Evolutionary conservation across 345 rosid species (phyloP).

Genomic region (Dipteronia sinensis): DNA sequence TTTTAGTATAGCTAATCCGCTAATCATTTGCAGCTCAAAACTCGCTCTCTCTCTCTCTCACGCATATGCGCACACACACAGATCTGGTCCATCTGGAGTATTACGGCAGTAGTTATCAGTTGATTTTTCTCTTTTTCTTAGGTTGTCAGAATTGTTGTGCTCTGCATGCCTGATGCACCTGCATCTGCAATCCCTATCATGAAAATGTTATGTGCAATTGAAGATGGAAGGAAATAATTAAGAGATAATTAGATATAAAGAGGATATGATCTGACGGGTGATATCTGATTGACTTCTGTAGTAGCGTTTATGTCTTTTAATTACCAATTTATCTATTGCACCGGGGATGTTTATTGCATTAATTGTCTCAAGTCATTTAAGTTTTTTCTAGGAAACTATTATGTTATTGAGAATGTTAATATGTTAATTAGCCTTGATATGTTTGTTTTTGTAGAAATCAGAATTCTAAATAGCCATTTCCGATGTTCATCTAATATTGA

Average conservation of each 20-base stretch:
- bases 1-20: background rate
- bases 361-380: background rate
- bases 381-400: background rate
- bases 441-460: slow-evolving; percentile 1
- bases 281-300: background rate
- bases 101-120: background rate
- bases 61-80: background rate
- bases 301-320: background rate
- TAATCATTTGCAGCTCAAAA: background rate
- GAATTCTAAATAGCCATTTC: background rate
- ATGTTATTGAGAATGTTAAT: background rate
- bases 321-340: background rate
- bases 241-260: background rate
- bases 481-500: slow-evolving; percentile 4
- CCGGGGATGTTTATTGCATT: background rate
- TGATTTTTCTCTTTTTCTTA: background rate
- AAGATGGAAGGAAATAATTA: background rate
- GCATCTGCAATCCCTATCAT: background rate
- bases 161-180: background rate
- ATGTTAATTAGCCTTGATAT: background rate
- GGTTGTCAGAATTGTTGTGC: background rate
- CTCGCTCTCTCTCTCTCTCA: background rate
- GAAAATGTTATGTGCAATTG: background rate
- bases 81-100: background rate
- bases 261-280: background rate